Evolutionary conservation across 345 rosid genomes (phyloP), one percentile per base, ranked within the genome.

Genomic region (Excoecaria agallocha): DNA sequence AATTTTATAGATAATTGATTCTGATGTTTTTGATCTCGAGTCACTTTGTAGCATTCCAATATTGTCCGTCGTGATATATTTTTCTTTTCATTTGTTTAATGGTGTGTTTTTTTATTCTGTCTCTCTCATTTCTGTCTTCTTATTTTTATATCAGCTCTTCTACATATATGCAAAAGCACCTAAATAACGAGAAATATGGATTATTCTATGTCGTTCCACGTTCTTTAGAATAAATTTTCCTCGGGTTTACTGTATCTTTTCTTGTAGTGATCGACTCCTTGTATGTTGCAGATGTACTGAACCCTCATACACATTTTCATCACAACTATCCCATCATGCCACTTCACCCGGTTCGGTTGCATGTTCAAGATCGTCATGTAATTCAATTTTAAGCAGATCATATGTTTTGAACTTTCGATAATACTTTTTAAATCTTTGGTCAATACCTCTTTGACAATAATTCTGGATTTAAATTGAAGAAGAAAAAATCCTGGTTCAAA

Each of bases 311-410:
- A 77, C 79, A 79, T 72, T 79, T 78, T 72, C 52, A 76, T 80
- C 57, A 70, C 62, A 61, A 66, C 8, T 69, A 74, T 56, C 72
- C 6, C 64, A 74, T 74, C 66, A 84, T 88, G 90, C 68, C 79
- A 58, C 41, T 69, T 77, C 91, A 78, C 69, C 82, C 84, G 11
- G 93, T 88, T 52, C 79, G 83, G 17, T 74, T 90, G 82, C 81
- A 85, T 82, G 77, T 88, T 70, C 83, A 77, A 57, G 93, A 88
- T 69, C 84, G 68, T 62, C 82, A 87, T 86, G 93, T 90, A 86
- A 82, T 72, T 61, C 52, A 49, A 41, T 41, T 52, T 62, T 12
- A 38, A 50, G 24, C 22, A 24, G 24, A 38, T 25, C 17, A 16
- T 82, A 38, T 57, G 76, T 64, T 60, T 17, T 75, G 17, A 15